Evolutionary conservation across 768 basidiomycete species (phyloP).

Genomic region (Boletellus ananas): DNA sequence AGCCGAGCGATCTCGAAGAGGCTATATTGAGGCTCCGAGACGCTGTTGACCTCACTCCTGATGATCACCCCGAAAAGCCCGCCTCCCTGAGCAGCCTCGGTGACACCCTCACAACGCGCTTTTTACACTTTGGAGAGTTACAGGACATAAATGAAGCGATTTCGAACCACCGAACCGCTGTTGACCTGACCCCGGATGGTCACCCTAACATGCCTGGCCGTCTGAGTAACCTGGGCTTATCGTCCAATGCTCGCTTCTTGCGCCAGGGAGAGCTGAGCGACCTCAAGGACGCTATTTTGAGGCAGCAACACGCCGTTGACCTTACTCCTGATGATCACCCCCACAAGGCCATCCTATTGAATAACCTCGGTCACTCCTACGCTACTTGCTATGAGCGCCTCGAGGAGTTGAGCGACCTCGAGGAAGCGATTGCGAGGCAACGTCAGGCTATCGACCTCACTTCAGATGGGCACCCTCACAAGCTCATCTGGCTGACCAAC

Average conservation of each 20-base stretch:
- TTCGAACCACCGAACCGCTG: neutral
- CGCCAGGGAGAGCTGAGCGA: neutral
- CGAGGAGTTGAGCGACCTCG: neutral
- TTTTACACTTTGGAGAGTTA: too few relatives aligned
- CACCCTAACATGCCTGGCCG: neutral
- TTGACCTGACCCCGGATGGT: neutral
- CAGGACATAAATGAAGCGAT: too few relatives aligned
- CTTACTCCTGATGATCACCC: neutral
- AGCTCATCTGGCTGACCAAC: neutral
- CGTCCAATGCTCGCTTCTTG: neutral
- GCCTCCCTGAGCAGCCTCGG: too few relatives aligned
- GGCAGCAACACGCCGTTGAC: neutral
- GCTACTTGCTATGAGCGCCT: neutral
- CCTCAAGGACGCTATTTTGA: neutral
- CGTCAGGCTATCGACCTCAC: neutral
- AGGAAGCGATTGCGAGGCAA: neutral
- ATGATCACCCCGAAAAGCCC: too few relatives aligned
- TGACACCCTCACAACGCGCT: too few relatives aligned
- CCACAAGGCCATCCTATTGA: too few relatives aligned
- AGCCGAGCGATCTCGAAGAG: too few relatives aligned
- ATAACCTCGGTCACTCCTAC: neutral
- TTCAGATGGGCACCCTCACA: neutral
- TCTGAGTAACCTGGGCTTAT: neutral
- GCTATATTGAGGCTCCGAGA: too few relatives aligned
- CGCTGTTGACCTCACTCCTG: too few relatives aligned